These are phyloP conservation scores for Taxawa tesnikishii DNA, from an alignment of 2,329 filamentous ascomycete genomes.

Conservation along the genomic window DNA sequence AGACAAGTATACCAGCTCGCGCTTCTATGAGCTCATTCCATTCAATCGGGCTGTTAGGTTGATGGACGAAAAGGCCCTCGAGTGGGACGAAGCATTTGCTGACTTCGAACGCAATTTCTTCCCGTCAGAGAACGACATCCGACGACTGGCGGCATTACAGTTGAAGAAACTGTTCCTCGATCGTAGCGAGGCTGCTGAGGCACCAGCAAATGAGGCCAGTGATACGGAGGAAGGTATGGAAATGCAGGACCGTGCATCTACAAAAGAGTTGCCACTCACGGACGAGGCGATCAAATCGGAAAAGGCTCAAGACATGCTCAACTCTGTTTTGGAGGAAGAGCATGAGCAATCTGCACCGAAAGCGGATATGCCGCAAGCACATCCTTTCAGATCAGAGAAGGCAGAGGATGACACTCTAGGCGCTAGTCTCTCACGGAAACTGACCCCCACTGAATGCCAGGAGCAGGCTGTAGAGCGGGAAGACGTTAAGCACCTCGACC, in stretches of 20 bases:
- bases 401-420: slow-evolving; percentile 4
- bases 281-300: slow-evolving; percentile 40
- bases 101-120: slow-evolving; percentile 91
- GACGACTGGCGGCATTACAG: slow-evolving; percentile 81
- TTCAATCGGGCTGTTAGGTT: slow-evolving; percentile 79
- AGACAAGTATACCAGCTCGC: slow-evolving; percentile 81
- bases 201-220: slow-evolving; percentile 16
- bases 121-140: slow-evolving; percentile 89
- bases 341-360: slow-evolving; percentile 23
- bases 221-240: slow-evolving; percentile 55
- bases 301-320: slow-evolving; percentile 51
- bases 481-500: slow-evolving; percentile 48
- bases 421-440: slow-evolving; percentile 9
- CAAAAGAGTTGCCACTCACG: slow-evolving; percentile 17
- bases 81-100: slow-evolving; percentile 83
- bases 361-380: background rate
- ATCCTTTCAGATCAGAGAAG: background rate
- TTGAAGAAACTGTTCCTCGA: slow-evolving; percentile 92
- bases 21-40: slow-evolving; percentile 94
- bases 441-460: slow-evolving; percentile 17
- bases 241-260: slow-evolving; percentile 22
- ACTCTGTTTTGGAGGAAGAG: slow-evolving; percentile 55
- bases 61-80: slow-evolving; percentile 83
- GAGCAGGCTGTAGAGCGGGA: slow-evolving; percentile 31
- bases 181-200: slow-evolving; percentile 57